These are phyloP conservation scores for Isabelozyma pseudorhagii DNA, from an alignment of 805 yeast genomes.

Conservation along the genomic window DNA sequence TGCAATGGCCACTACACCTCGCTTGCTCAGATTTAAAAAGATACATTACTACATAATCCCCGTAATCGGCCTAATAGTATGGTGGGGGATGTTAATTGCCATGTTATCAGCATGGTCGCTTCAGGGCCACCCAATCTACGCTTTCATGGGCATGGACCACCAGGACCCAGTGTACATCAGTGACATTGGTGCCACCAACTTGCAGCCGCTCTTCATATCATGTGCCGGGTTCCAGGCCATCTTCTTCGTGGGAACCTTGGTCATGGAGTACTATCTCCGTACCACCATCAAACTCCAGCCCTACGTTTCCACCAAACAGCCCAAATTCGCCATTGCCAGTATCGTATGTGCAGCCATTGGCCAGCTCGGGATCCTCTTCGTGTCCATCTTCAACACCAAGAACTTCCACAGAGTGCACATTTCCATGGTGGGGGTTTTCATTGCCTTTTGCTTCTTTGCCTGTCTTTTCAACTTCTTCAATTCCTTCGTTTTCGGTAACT, in stretches of 20 bases:
- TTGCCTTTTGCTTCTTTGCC: conserved; percentile 58
- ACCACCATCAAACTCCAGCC: conserved; percentile 54
- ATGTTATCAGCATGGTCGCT: conserved; percentile 74
- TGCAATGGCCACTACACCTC: neutral
- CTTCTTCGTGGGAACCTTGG: conserved; percentile 61
- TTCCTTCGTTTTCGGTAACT: conserved; percentile 36
- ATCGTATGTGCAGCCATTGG: conserved; percentile 52
- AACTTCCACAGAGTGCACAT: conserved; percentile 56
- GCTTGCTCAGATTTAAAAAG: conserved; percentile 34
- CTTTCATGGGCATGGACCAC: conserved; percentile 41
- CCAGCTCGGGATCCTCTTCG: conserved; percentile 70
- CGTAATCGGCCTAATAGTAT: conserved; percentile 58
- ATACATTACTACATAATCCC: conserved; percentile 59
- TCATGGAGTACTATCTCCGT: conserved; percentile 62
- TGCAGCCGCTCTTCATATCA: conserved; percentile 80
- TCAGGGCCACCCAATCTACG: conserved; percentile 74
- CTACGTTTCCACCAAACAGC: conserved; percentile 42
- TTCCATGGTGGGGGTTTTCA: conserved; percentile 70
- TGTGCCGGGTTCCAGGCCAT: conserved; percentile 78
- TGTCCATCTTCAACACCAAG: conserved; percentile 69
- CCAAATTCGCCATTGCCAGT: conserved; percentile 39
- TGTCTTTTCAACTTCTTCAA: conserved; percentile 35
- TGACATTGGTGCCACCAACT: conserved; percentile 82
- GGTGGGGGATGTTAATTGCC: conserved; percentile 93
- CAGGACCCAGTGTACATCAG: conserved; percentile 69